Evolutionary conservation across 2,329 filamentous ascomycete genomes (phyloP).

Genomic region (Colletotrichum sp.): DNA sequence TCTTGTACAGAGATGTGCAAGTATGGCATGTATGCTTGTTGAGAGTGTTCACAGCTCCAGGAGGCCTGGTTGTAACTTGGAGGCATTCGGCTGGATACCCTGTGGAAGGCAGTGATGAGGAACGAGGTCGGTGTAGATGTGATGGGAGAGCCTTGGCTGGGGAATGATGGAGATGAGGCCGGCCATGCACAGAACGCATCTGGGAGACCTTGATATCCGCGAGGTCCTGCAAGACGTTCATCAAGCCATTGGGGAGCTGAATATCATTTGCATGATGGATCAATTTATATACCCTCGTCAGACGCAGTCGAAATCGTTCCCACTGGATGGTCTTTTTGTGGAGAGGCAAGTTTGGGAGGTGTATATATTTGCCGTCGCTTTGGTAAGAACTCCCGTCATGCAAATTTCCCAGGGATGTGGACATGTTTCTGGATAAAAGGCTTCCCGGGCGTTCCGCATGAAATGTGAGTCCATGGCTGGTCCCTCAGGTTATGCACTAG

Average conservation of each 20-base stretch:
- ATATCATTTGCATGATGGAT: no score
- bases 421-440: no score
- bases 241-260: no score
- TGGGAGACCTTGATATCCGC: not conserved
- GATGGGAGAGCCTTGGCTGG: rapidly evolving
- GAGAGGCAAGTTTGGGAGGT: not conserved
- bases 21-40: not conserved
- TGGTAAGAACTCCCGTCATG: not conserved
- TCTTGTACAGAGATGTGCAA: no score
- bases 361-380: not conserved
- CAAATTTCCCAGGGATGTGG: rapidly evolving
- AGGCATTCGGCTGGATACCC: not conserved
- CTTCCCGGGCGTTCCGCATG: no score
- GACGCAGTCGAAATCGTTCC: not conserved
- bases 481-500: rapidly evolving
- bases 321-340: not conserved
- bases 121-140: not conserved
- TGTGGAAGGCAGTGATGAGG: not conserved
- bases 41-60: not conserved
- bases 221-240: no score
- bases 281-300: not conserved
- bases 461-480: rapidly evolving
- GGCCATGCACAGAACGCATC: rapidly evolving
- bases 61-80: rapidly evolving
- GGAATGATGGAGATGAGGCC: rapidly evolving